Evolutionary conservation across 2,329 filamentous ascomycete species (phyloP), one percentile per base, ranked within the genome.

Genomic region (Cercospora janseana): DNA sequence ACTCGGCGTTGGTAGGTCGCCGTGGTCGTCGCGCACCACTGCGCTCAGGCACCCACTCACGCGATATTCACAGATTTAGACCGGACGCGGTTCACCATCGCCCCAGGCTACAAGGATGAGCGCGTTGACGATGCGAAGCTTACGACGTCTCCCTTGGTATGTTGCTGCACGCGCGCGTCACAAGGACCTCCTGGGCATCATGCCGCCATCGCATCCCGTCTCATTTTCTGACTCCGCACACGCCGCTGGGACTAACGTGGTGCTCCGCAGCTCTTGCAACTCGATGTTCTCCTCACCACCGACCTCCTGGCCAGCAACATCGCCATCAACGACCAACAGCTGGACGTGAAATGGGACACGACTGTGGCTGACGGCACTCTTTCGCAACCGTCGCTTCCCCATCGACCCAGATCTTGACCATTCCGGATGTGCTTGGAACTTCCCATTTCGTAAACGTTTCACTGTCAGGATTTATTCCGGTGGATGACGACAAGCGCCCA

Each of bases 281-380:
- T 75, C 51, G 65, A 65, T 57, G 67, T 70, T 48, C 65, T 70
- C 52, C 59, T 68, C 9, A 60, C 67, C 47, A 61, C 67, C 37
- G 52, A 70, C 49, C 59, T 67, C 60, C 66, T 66, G n/a, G 57
- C 64, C 46, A 66, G 68, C 29, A 72, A 74, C 64, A 61, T 75
- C 53, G 68, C 69, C 12, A 57, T 75, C 51, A 74, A 75, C 59
- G 69, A 68, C 49, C 55, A 68, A 69, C 69, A 32, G 69, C 72
- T 55, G 67, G 66, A 49, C 58, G 70, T 53, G 70, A 68, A 6
- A 71, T 70, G 65, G 71, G 66, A 50, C 67, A 70, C 47, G 28
- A 32, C 60, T 65, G 42, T 66, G 60, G 16, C 68, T 66, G 15
- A 68, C 66, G 12, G 61, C 20, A 52, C 46, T 10, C 46, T 48